Evolutionary conservation across 441 rosid species (phyloP).

Genomic region (Daphne laureola): DNA sequence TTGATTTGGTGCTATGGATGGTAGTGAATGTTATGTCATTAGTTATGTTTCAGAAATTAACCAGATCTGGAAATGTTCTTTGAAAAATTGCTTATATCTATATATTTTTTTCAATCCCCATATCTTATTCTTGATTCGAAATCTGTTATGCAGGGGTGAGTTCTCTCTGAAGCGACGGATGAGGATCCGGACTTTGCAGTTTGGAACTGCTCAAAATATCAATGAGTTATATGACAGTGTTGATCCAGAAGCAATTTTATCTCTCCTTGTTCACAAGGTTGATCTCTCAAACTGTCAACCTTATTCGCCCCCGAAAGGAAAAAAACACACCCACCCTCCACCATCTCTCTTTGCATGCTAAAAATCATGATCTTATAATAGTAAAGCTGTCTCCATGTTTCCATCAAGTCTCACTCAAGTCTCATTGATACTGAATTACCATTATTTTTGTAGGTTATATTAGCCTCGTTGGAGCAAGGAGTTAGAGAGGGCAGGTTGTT

Average conservation of each 20-base stretch:
- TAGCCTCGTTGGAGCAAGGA: slow-evolving; percentile 86
- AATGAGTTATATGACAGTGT: slow-evolving; percentile 83
- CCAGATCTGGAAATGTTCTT: no score
- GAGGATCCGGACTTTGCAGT: slow-evolving; percentile 86
- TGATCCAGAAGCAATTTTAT: slow-evolving; percentile 78
- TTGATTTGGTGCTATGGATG: no score
- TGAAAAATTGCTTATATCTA: no score
- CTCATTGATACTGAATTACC: slow-evolving; percentile 3
- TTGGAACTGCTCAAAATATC: slow-evolving; percentile 62
- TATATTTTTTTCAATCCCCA: no score
- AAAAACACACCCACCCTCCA: no score
- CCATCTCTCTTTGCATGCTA: no score
- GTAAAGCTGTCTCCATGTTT: no score
- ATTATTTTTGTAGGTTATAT: slow-evolving; percentile 50
- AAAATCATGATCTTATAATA: no score
- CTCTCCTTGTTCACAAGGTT: slow-evolving; percentile 92
- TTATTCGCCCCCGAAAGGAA: no score
- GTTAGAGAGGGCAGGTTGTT: slow-evolving; percentile 88
- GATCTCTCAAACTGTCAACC: slow-evolving; percentile 1
- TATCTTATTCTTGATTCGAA: slow-evolving; percentile 14
- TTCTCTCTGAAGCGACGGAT: slow-evolving; percentile 74
- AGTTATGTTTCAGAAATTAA: no score
- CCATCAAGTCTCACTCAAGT: slow-evolving; percentile 1
- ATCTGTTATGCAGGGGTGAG: slow-evolving; percentile 42
- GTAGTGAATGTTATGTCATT: no score